Evolutionary conservation across 192 early-diverging fungal species (phyloP).

Genomic region (Coemansia sp.): DNA sequence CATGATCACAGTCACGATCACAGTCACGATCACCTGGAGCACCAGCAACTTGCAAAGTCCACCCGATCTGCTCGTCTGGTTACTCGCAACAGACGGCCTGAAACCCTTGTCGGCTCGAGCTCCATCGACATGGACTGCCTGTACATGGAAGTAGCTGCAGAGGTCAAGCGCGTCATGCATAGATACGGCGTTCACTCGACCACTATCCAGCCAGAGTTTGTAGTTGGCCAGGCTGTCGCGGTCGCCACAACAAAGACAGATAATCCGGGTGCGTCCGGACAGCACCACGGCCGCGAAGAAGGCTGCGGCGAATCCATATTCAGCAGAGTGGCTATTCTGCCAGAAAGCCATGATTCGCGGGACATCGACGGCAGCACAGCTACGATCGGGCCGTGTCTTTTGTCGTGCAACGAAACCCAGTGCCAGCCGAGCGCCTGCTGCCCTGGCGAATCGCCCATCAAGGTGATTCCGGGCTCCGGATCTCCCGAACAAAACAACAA

Average conservation of each 20-base stretch:
- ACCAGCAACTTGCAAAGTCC: conserved; percentile 1
- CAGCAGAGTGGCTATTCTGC: conserved; percentile 39
- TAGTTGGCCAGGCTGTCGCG: conserved; percentile 45
- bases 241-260: conserved; percentile 23
- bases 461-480: conserved; percentile 30
- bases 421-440: conserved; percentile 50
- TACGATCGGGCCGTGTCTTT: conserved; percentile 45
- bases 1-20: neutral
- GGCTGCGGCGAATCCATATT: conserved; percentile 27
- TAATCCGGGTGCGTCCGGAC: neutral
- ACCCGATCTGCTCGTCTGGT: conserved; percentile 30
- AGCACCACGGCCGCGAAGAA: conserved; percentile 2
- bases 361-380: conserved; percentile 22
- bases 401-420: conserved; percentile 27
- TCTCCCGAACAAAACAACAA: neutral
- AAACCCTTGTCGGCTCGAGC: conserved; percentile 15
- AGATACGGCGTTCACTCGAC: conserved; percentile 78
- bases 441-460: conserved; percentile 45
- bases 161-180: conserved; percentile 78
- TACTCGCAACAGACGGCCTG: conserved; percentile 18
- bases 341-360: conserved; percentile 13
- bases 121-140: conserved; percentile 50
- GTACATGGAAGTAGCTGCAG: conserved; percentile 70
- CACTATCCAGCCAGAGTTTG: conserved; percentile 91
- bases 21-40: neutral